Base-by-base conservation (phyloP, 441 rosid genomes). In the Gossypium davidsonii region DNA sequence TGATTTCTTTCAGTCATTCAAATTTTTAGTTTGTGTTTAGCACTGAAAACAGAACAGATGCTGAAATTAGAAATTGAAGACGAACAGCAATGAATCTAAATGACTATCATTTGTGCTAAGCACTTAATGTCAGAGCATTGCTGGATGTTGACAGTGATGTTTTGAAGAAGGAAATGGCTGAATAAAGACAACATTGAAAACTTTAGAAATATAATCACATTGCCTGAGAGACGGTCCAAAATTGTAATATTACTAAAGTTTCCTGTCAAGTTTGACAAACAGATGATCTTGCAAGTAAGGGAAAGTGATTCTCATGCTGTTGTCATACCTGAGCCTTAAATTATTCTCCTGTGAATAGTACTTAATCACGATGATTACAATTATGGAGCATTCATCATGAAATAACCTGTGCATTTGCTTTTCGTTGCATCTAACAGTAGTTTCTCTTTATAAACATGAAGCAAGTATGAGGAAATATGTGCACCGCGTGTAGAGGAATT, bases 401-500 rank as follows among this genome's bases (percentile, higher is more conserved):
- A 12, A 60, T 62, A 49, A 31, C 67, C 23, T 73, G 31, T 53
- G 34, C 10, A 39, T 28, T 78, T 56, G 56, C 52, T 25, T 11
- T 21, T 25, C 34, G 18, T 39, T 62, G 49, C 70, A 53, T 15
- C 49, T 72, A 60, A 74, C 66, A 52, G n/a, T 58, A n/a, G 18
- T 60, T 74, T 42, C 39, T 15, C 57, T 68, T 25, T 61, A 51
- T 49, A 51, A 44, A 51, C 17, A 56, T 74, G 73, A 71, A 90
- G 94, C 72, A 90, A 90, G 81, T 90, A 86, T 26, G 94, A 90
- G 76, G 94, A 90, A 82, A 84, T 90, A 34, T 84, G 76, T 81
- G 90, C 94, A 11, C 94, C 92, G 0, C 79, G 90, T 31, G 83
- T 84, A 62, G 94, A 88, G 51, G 92, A 90, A 72, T 85, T 90